Conservation (phyloP, 176 grass and related monocot species). For the Carex littledalei region DNA sequence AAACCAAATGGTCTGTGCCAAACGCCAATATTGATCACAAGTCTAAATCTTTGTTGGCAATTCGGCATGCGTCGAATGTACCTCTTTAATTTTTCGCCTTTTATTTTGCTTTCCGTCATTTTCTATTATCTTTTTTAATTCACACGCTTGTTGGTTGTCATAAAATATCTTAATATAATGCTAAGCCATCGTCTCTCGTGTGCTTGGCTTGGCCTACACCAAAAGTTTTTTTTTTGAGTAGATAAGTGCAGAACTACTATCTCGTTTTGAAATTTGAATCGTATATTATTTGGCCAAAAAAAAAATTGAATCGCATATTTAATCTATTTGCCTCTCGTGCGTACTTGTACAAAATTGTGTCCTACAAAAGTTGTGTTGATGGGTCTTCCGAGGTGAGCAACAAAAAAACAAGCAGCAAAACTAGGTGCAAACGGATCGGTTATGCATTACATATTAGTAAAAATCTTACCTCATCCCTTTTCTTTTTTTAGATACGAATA, state of each 20-base stretch:
- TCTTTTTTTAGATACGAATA: too few species aligned
- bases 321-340: too few species aligned
- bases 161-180: background rate
- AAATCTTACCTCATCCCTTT: too few species aligned
- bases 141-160: background rate
- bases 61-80: background rate
- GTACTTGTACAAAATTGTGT: too few species aligned
- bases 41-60: background rate
- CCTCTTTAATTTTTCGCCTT: background rate
- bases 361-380: too few species aligned
- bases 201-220: background rate
- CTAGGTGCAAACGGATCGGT: too few species aligned
- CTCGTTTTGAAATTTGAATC: background rate
- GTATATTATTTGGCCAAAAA: too few species aligned
- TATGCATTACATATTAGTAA: too few species aligned
- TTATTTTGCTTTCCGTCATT: background rate
- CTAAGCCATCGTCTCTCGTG: background rate
- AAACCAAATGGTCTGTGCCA: conserved; percentile 15
- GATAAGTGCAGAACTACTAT: background rate
- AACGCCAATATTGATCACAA: background rate
- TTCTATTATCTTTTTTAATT: background rate
- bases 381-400: too few species aligned
- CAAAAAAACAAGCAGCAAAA: too few species aligned
- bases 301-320: background rate
- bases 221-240: background rate